Evolutionary conservation across 495 filamentous ascomycete species (phyloP).

Genomic region (Articulospora tetracladia): DNA sequence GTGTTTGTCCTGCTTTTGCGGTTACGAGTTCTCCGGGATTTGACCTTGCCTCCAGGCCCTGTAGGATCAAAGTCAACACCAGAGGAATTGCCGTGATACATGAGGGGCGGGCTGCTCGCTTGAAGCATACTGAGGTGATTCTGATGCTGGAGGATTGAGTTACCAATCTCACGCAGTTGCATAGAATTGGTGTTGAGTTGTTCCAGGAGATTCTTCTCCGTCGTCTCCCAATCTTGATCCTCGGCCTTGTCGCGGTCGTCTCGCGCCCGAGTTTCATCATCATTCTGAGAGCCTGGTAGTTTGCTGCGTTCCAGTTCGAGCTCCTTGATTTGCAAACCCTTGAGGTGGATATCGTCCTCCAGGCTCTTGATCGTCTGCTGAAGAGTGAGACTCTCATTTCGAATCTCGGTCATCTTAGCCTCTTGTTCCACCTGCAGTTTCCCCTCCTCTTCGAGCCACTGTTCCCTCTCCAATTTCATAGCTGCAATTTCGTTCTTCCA

Average conservation of each 20-base stretch:
- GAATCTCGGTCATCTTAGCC: slow-evolving; percentile 23
- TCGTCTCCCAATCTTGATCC: slow-evolving; percentile 22
- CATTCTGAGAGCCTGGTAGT: slow-evolving; percentile 49
- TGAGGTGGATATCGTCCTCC: slow-evolving; percentile 36
- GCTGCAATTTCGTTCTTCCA: slow-evolving; percentile 52
- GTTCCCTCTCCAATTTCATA: slow-evolving; percentile 37
- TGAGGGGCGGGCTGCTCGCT: slow-evolving; percentile 11
- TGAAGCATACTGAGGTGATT: slow-evolving; percentile 1
- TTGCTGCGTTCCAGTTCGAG: slow-evolving; percentile 50
- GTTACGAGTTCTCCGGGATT: slow-evolving; percentile 48
- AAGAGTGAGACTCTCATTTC: slow-evolving; percentile 14
- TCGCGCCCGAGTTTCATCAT: slow-evolving; percentile 47
- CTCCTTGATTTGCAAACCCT: slow-evolving; percentile 40
- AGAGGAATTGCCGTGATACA: slow-evolving; percentile 40
- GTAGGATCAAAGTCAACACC: slow-evolving; percentile 44
- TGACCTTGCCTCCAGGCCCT: slow-evolving; percentile 35
- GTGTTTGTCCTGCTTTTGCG: slow-evolving; percentile 52
- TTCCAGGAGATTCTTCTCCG: slow-evolving; percentile 11
- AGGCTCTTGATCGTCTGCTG: slow-evolving; percentile 17
- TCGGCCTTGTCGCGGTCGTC: slow-evolving; percentile 25
- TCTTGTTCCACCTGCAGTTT: slow-evolving; percentile 39
- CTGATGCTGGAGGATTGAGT: slow-evolving; percentile 7
- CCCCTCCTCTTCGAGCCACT: slow-evolving; percentile 38
- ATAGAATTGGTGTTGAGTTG: slow-evolving; percentile 6
- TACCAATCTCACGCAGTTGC: slow-evolving; percentile 8